These are phyloP conservation scores for Globisporangium spiculum DNA, from an alignment of 352 stramenopile genomes.

Conservation along the genomic window DNA sequence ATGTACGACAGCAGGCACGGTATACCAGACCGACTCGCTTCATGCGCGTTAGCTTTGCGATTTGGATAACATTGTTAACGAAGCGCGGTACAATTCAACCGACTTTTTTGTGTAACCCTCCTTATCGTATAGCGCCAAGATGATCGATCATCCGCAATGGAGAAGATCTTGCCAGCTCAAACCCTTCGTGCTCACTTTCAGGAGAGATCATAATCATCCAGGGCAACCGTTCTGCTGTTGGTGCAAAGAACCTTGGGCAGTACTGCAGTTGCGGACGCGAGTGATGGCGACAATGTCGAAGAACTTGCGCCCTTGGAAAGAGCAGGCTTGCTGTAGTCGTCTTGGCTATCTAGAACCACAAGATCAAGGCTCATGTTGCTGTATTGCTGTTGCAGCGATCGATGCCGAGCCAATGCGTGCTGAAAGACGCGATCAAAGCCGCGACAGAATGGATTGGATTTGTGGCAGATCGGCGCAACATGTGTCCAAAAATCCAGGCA, in stretches of 20 bases:
- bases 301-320: constrained; percentile 7
- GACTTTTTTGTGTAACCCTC: neutral
- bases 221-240: neutral
- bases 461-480: constrained; percentile 1
- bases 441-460: neutral
- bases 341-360: neutral
- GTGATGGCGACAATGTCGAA: constrained; percentile 7
- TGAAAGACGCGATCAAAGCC: constrained; percentile 4
- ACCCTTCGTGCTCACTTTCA: neutral
- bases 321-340: constrained; percentile 5
- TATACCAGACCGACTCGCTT: neutral
- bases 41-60: neutral
- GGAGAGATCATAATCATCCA: neutral
- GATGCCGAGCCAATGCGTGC: neutral
- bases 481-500: constrained; percentile 12
- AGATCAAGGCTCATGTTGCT: constrained; percentile 1
- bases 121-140: neutral
- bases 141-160: neutral
- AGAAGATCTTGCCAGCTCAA: constrained; percentile 1
- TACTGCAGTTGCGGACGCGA: constrained; percentile 6
- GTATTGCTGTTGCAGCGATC: constrained; percentile 2
- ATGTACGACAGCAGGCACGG: neutral
- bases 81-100: neutral
- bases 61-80: neutral
- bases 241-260: neutral